Percentiles rank a stretch among this genome's conserved stretches.
Evolutionary conservation across 2,329 filamentous ascomycete genomes (phyloP).

Genomic region (Aureobasidium pullulans): DNA sequence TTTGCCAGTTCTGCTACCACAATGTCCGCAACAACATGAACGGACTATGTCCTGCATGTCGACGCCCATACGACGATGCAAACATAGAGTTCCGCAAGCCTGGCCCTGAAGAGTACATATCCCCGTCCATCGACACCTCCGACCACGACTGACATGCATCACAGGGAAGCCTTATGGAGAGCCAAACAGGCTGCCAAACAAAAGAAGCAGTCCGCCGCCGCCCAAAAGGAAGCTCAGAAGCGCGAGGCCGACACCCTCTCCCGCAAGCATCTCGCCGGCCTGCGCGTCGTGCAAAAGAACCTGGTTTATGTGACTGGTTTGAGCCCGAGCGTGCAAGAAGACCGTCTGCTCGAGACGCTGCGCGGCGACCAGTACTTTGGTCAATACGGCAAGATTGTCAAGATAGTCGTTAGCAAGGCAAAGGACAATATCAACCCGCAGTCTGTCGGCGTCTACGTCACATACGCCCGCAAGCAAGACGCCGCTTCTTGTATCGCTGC

Average conservation of each 20-base stretch:
- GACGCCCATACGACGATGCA: constrained; percentile 91
- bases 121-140: not conserved
- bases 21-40: constrained; percentile 99
- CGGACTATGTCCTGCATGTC: constrained; percentile 92
- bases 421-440: constrained; percentile 70
- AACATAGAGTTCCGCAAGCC: constrained; percentile 96
- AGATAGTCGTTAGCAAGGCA: constrained; percentile 96
- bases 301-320: constrained; percentile 95
- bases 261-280: constrained; percentile 89
- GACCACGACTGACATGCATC: not conserved
- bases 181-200: constrained; percentile 73
- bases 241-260: constrained; percentile 93
- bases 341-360: constrained; percentile 82
- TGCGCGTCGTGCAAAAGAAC: constrained; percentile 96
- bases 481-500: constrained; percentile 83
- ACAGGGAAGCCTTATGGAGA: constrained; percentile 46
- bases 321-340: constrained; percentile 84
- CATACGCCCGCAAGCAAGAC: constrained; percentile 85
- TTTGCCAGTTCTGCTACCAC: constrained; percentile 99
- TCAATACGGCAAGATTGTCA: constrained; percentile 96
- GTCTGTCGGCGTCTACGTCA: constrained; percentile 96
- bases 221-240: constrained; percentile 92
- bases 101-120: constrained; percentile 84
- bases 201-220: constrained; percentile 82
- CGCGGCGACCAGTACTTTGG: constrained; percentile 92